Percentiles rank a stretch among this genome's conserved stretches.
phyloP scores from a whole-genome alignment of 2,329 filamentous ascomycete genomes.

The Colletotrichum plurivorum region DNA sequence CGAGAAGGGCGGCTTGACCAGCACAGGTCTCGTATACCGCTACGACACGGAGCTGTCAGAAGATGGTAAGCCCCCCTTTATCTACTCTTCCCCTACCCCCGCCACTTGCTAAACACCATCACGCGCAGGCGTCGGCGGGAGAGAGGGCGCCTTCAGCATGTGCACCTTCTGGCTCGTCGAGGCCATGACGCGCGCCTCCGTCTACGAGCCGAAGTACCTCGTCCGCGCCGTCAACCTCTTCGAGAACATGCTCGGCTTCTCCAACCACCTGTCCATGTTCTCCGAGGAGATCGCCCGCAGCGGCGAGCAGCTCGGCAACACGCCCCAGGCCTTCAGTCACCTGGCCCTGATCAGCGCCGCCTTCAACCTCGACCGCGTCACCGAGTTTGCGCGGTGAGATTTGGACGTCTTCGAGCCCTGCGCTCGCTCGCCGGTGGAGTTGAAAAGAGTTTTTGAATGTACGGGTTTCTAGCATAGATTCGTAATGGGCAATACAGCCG shows the following conservation, averaged over 20 bases:
- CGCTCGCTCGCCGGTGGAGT: too few species aligned
- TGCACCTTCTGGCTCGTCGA: slow-evolving; percentile 89
- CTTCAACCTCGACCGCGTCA: slow-evolving; percentile 78
- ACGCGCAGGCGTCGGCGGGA: slow-evolving; percentile 75
- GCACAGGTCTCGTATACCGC: slow-evolving; percentile 81
- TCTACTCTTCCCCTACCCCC: not conserved
- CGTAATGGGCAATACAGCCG: too few species aligned
- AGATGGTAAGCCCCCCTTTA: slow-evolving; percentile 68
- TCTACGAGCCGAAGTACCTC: slow-evolving; percentile 76
- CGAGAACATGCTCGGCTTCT: slow-evolving; percentile 83
- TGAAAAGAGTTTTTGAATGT: too few species aligned
- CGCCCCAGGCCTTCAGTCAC: slow-evolving; percentile 84
- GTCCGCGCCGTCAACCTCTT: slow-evolving; percentile 76
- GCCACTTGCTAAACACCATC: not conserved
- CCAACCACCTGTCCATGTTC: slow-evolving; percentile 84
- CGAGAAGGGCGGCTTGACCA: slow-evolving; percentile 82
- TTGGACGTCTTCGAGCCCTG: too few species aligned
- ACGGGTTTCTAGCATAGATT: too few species aligned
- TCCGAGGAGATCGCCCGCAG: slow-evolving; percentile 82
- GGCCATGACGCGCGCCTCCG: slow-evolving; percentile 77
- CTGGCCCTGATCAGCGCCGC: slow-evolving; percentile 82
- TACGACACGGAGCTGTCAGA: slow-evolving; percentile 79
- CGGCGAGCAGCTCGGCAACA: slow-evolving; percentile 85
- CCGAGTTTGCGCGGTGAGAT: slow-evolving; percentile 44
- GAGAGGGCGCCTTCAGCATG: slow-evolving; percentile 85